Base-by-base conservation (phyloP, 495 filamentous ascomycete genomes). In the Aspergillus funiculosus region DNA sequence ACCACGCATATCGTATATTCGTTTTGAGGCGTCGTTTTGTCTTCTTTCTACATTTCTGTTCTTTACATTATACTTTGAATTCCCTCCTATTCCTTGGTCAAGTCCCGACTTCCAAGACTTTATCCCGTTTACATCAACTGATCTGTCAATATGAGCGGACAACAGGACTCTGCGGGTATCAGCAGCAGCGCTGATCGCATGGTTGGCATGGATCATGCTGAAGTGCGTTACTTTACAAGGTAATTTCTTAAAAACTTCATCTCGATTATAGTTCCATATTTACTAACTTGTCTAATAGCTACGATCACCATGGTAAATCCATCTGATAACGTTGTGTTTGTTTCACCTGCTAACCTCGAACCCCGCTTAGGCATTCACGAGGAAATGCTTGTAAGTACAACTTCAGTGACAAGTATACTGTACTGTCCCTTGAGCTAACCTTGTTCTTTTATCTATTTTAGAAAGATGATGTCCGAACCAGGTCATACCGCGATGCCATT, bases 151-250 rank as follows among this genome's bases (percentile, higher is more conserved):
- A 71, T 71, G 67, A 56, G 55, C 43, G 60, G 42, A 51, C 37
- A 43, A n/a, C 60, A 59, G 50, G 56, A 62, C 28, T 34, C 53
- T 43, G 13, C 61, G 47, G 56, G 51, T 26, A 52, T 50, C 25
- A 67, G 56, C 44, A 73, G 68, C 67, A 73, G 70, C 49, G 70
- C 70, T 36, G 73, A 78, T 52, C 66, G 64, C 51, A 69, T 76
- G 63, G 73, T 72, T 11, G 71, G 75, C 53, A 80, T 88, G 74
- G 83, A 83, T 54, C 88, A 94, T 66, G 84, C 88, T 50, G 89
- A 96, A 72, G 84, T 88, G 57, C 89, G 94, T 66, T 96, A 96
- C 72, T 96, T 96, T 75, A 96, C 94, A 64, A 92, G 87, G 88
- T 89, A 68, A 56, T 79, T 45, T 29, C 9, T 34, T 28, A 17